Conservation (phyloP, 73 alveolate genomes). For the Diophrys appendiculata region DNA sequence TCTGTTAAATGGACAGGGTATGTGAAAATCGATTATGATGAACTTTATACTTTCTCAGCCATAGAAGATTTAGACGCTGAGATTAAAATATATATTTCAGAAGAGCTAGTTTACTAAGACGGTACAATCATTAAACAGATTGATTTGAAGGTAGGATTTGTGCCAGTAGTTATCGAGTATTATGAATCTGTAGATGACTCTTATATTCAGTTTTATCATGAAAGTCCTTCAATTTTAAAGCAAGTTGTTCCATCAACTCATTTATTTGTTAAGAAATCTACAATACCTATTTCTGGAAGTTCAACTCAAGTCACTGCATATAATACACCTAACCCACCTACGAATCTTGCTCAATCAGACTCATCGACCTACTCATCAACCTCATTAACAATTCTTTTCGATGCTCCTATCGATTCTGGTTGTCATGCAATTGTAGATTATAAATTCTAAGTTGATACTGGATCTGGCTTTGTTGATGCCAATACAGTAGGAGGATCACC, state of each 20-base stretch:
- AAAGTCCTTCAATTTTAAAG: slow-evolving; percentile 37
- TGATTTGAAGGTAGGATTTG: slow-evolving; percentile 28
- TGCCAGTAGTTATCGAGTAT: slow-evolving; percentile 60
- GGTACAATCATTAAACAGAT: slow-evolving; percentile 37
- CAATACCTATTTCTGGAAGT: slow-evolving; percentile 36
- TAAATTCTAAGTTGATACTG: slow-evolving; percentile 36
- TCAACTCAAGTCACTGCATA: slow-evolving; percentile 9
- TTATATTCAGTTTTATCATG: slow-evolving; percentile 51
- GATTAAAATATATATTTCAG: slow-evolving; percentile 62
- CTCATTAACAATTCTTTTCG: slow-evolving; percentile 53
- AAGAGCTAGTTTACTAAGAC: slow-evolving; percentile 66
- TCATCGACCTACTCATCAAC: slow-evolving; percentile 22
- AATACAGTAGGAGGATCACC: slow-evolving; percentile 23
- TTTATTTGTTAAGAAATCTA: slow-evolving; percentile 27
- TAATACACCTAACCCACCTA: slow-evolving; percentile 28
- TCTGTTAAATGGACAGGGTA: slow-evolving; percentile 73
- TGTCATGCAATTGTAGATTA: slow-evolving; percentile 56
- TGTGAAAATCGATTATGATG: slow-evolving; percentile 67
- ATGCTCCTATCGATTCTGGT: slow-evolving; percentile 72
- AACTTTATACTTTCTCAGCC: slow-evolving; percentile 70
- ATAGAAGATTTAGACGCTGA: slow-evolving; percentile 72
- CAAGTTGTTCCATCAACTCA: slow-evolving; percentile 64
- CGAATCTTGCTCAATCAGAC: slow-evolving; percentile 30
- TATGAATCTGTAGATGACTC: slow-evolving; percentile 67
- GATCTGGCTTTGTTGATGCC: slow-evolving; percentile 30